phyloP scores from a whole-genome alignment of 257 asterid genomes.

The Solanum ossicruentum region DNA sequence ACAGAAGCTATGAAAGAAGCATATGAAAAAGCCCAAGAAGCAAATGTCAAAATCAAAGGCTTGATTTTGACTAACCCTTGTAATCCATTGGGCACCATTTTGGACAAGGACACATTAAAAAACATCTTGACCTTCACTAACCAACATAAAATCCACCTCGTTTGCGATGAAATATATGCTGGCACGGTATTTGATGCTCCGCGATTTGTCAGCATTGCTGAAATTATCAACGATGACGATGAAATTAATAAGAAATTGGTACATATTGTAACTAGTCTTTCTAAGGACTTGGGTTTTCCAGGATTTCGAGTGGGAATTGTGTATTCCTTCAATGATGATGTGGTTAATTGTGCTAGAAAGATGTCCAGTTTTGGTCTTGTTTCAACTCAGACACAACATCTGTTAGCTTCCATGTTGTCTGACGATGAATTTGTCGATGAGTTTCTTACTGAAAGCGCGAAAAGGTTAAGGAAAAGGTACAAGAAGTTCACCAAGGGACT shows the following conservation, averaged over 20 bases:
- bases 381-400: neutral
- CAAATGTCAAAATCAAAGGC: conserved; percentile 51
- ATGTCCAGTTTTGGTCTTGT: neutral
- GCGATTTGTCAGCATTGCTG: conserved; percentile 33
- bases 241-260: conserved; percentile 17
- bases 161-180: conserved; percentile 70
- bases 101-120: conserved; percentile 19
- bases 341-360: conserved; percentile 29
- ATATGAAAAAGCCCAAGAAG: conserved; percentile 26
- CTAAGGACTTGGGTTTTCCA: conserved; percentile 78
- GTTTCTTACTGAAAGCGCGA: conserved; percentile 5
- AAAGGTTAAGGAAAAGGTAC: conserved; percentile 32
- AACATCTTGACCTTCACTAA: conserved; percentile 31
- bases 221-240: conserved; percentile 26
- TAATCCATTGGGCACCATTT: conserved; percentile 62
- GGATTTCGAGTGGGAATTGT: conserved; percentile 71
- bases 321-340: conserved; percentile 57
- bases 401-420: neutral
- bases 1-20: conserved; percentile 40
- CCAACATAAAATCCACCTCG: conserved; percentile 50
- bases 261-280: conserved; percentile 55
- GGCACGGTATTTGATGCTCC: conserved; percentile 39
- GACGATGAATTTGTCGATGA: neutral
- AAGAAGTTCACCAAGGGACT: conserved; percentile 20
- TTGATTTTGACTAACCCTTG: conserved; percentile 63